phyloP scores from a whole-genome alignment of 169 alveolate genomes.

The Amoebophrya sp. region DNA sequence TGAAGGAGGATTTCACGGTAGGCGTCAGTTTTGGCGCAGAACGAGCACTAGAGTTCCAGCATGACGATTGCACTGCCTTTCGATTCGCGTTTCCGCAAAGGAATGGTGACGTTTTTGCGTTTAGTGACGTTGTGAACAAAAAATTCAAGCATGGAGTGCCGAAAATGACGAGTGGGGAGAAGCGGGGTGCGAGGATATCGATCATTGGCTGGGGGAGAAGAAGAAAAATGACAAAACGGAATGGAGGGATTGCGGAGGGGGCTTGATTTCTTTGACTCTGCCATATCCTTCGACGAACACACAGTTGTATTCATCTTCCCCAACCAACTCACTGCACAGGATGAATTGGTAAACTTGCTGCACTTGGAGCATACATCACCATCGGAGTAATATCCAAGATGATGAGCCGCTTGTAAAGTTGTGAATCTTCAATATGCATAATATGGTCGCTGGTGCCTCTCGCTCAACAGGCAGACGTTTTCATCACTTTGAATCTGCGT shows the following conservation, averaged over 20 bases:
- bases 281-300: too few species aligned
- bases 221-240: background rate
- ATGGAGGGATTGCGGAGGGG: background rate
- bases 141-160: conserved; percentile 3
- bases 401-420: too few species aligned
- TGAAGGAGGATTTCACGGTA: background rate
- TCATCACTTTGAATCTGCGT: too few species aligned
- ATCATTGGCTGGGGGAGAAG: conserved; percentile 16
- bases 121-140: background rate
- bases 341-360: too few species aligned
- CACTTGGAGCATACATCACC: too few species aligned
- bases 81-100: background rate
- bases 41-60: background rate
- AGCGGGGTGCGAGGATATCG: background rate
- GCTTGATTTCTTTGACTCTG: too few species aligned
- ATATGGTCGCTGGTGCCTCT: too few species aligned
- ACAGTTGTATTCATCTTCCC: too few species aligned
- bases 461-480: too few species aligned
- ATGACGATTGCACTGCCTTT: background rate
- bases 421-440: too few species aligned
- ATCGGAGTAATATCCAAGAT: too few species aligned
- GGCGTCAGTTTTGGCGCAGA: background rate
- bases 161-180: background rate
- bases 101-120: background rate
- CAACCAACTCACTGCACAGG: too few species aligned